These are phyloP conservation scores for Phytophthora sp. DNA, from an alignment of 352 stramenopile species.

Conservation along the genomic window DNA sequence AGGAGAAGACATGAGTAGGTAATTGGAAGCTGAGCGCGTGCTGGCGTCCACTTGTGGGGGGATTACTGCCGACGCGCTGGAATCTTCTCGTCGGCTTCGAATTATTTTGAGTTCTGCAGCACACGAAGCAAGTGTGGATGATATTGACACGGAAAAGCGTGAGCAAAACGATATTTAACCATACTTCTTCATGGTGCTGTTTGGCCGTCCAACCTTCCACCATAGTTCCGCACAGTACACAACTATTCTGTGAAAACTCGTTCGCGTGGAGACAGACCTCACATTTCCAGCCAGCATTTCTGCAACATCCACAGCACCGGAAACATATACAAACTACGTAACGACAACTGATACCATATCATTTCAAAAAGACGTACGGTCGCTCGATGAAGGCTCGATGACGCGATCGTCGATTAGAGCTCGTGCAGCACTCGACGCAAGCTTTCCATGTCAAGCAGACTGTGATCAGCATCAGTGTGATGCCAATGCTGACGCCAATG, in stretches of 20 bases:
- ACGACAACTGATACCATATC: conserved; percentile 9
- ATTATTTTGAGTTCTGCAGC: conserved; percentile 27
- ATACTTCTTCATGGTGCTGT: neutral
- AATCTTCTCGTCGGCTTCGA: conserved; percentile 21
- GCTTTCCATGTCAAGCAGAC: conserved; percentile 57
- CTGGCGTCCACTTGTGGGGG: conserved; percentile 22
- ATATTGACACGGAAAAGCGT: neutral
- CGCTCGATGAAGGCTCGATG: conserved; percentile 58
- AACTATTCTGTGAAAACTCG: conserved; percentile 48
- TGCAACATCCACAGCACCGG: conserved; percentile 24
- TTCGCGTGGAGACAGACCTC: conserved; percentile 65
- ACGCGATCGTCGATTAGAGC: conserved; percentile 33
- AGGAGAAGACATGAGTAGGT: conserved; percentile 42
- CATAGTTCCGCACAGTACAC: conserved; percentile 59
- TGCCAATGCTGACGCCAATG: conserved; percentile 42
- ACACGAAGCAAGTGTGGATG: conserved; percentile 1
- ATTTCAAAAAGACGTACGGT: conserved; percentile 39
- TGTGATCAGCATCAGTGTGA: conserved; percentile 44
- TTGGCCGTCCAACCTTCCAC: conserved; percentile 36
- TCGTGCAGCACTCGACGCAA: conserved; percentile 56
- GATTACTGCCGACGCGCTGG: conserved; percentile 16
- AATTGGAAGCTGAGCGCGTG: conserved; percentile 31
- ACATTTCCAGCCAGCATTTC: conserved; percentile 56
- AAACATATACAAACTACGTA: conserved; percentile 11
- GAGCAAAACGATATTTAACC: neutral